Conservation (phyloP, 2,329 filamentous ascomycete genomes). For the Scytalidium lignicola region DNA sequence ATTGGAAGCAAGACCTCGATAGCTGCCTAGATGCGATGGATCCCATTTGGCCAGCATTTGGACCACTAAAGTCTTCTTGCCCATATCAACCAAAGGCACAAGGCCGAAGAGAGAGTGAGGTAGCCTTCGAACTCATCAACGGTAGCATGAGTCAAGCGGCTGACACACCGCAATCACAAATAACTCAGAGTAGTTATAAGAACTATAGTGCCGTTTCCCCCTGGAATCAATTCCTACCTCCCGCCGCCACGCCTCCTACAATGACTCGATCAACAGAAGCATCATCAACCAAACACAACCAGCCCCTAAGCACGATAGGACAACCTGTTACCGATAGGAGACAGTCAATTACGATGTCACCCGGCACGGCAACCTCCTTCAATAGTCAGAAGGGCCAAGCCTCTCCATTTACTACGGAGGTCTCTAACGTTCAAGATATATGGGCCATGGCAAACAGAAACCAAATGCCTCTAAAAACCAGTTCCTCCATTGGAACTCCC, state of each 20-base stretch:
- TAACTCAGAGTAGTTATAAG: not conserved
- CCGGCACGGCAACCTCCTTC: not conserved
- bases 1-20: conserved; percentile 25
- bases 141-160: conserved; percentile 13
- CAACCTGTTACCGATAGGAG: not conserved
- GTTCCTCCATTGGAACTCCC: not conserved
- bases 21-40: conserved; percentile 22
- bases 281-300: not conserved
- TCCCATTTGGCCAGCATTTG: conserved; percentile 24
- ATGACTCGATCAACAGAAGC: not conserved
- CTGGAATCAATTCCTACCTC: not conserved
- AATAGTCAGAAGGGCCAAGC: not conserved
- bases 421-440: not conserved
- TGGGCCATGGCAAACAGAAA: not conserved
- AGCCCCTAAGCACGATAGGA: not conserved
- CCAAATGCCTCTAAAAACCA: not conserved
- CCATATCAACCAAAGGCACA: conserved; percentile 9
- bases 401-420: not conserved
- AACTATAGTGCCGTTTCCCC: not conserved
- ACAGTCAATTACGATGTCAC: not conserved
- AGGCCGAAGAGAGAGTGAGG: conserved; percentile 20
- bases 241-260: not conserved
- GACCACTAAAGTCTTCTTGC: conserved; percentile 14
- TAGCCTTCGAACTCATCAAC: conserved; percentile 22
- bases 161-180: conserved; percentile 15